phyloP scores from a whole-genome alignment of 257 asterid species.

The Fraxinus americana region DNA sequence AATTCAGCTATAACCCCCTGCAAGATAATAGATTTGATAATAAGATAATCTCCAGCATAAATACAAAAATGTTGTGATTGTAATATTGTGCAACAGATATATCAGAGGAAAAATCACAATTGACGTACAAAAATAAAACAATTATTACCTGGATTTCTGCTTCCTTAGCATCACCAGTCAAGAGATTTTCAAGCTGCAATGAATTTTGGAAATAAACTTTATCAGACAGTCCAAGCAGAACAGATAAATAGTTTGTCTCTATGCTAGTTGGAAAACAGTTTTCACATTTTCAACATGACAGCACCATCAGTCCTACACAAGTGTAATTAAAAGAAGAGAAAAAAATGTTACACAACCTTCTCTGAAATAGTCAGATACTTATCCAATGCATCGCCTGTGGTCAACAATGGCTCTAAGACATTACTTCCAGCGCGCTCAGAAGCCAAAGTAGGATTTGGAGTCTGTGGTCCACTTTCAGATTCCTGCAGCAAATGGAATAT shows the following conservation, averaged over 20 bases:
- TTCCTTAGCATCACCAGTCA: constrained; percentile 65
- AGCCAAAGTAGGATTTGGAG: constrained; percentile 50
- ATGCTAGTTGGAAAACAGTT: neutral
- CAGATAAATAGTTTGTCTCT: neutral
- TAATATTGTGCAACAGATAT: neutral
- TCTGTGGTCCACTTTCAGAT: constrained; percentile 47
- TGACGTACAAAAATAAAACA: neutral
- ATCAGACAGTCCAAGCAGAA: constrained; percentile 19
- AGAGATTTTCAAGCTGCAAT: constrained; percentile 78
- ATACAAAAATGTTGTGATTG: neutral
- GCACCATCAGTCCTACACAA: neutral
- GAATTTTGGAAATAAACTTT: constrained; percentile 26
- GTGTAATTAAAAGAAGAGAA: constrained; percentile 3
- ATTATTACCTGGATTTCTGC: constrained; percentile 77
- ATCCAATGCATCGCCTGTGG: constrained; percentile 91
- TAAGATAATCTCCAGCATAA: neutral
- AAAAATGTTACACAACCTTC: constrained; percentile 54
- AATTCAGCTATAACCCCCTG: constrained; percentile 92
- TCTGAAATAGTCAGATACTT: constrained; percentile 84
- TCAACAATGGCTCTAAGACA: constrained; percentile 62
- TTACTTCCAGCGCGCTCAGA: constrained; percentile 65
- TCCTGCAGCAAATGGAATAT: constrained; percentile 48
- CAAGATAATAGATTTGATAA: constrained; percentile 18
- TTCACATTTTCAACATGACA: neutral
- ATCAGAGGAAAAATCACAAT: neutral